A percentile compares a stretch with the other conserved stretches of the same genome.
phyloP scores from a whole-genome alignment of 768 basidiomycete species.

The Boletus subcaerulescens region DNA sequence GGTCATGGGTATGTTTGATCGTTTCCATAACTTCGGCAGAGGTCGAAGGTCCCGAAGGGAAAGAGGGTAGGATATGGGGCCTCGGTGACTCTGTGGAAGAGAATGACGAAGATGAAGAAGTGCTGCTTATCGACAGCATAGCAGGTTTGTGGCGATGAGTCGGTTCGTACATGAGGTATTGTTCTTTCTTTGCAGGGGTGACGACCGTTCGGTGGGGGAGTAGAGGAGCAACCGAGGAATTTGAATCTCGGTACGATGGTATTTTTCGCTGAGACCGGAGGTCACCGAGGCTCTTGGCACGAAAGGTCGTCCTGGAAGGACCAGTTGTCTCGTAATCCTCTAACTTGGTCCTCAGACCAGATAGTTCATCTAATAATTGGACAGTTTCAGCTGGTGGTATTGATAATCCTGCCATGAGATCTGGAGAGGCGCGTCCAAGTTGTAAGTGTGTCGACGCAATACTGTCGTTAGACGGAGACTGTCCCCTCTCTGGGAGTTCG shows the following conservation, averaged over 20 bases:
- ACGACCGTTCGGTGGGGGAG: slow-evolving; percentile 31
- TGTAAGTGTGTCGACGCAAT: slow-evolving; percentile 17
- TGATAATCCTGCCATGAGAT: slow-evolving; percentile 11
- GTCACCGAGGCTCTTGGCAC: slow-evolving; percentile 55
- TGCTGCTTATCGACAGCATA: slow-evolving; percentile 61
- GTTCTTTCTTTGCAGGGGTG: slow-evolving; percentile 36
- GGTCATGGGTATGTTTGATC: slow-evolving; percentile 82
- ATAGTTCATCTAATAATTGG: slow-evolving; percentile 9
- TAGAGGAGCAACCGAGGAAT: slow-evolving; percentile 34
- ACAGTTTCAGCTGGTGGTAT: slow-evolving; percentile 4
- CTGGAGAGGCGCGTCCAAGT: slow-evolving; percentile 14
- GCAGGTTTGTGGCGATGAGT: slow-evolving; percentile 43
- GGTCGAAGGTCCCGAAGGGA: slow-evolving; percentile 72
- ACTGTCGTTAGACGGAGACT: slow-evolving; percentile 25
- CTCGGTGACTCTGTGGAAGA: slow-evolving; percentile 58
- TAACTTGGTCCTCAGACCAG: slow-evolving; percentile 32
- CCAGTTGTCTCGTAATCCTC: slow-evolving; percentile 19
- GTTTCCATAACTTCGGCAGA: slow-evolving; percentile 69
- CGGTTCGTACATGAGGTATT: slow-evolving; percentile 38
- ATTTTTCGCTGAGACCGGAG: slow-evolving; percentile 36
- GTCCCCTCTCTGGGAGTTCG: slow-evolving; percentile 54
- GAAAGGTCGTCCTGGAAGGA: slow-evolving; percentile 34
- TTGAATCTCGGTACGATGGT: slow-evolving; percentile 36
- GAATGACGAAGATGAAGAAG: slow-evolving; percentile 66
- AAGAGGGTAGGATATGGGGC: slow-evolving; percentile 46